These are phyloP conservation scores for Hymenoscyphus fructigenus DNA, from an alignment of 2,329 filamentous ascomycete species.

Conservation along the genomic window DNA sequence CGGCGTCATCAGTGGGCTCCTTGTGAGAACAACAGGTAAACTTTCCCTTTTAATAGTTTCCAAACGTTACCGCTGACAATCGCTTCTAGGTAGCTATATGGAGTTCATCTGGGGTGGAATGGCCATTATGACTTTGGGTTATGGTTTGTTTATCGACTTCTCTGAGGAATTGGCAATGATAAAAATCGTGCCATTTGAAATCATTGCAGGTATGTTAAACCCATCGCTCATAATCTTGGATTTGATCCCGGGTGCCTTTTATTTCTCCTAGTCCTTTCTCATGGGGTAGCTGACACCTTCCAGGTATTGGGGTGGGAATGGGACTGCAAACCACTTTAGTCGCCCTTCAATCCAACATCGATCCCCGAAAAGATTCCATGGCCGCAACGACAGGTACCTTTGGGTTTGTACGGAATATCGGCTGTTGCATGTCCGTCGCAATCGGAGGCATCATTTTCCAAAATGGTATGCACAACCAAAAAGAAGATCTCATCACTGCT, in stretches of 20 bases:
- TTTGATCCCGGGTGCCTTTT: not conserved
- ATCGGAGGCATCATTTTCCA: slow-evolving; percentile 49
- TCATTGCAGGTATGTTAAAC: slow-evolving; percentile 45
- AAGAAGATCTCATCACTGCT: slow-evolving; percentile 7
- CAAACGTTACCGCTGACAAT: slow-evolving; percentile 37
- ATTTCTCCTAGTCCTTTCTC: no score
- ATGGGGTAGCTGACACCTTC: not conserved
- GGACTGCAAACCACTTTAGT: slow-evolving; percentile 56
- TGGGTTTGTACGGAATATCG: slow-evolving; percentile 46
- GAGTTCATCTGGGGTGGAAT: slow-evolving; percentile 47
- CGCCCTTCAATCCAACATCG: slow-evolving; percentile 51
- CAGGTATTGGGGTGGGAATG: slow-evolving; percentile 45
- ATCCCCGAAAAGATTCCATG: slow-evolving; percentile 37
- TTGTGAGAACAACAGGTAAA: slow-evolving; percentile 26
- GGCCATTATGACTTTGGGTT: slow-evolving; percentile 44
- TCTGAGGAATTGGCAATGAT: slow-evolving; percentile 38
- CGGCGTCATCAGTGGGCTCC: slow-evolving; percentile 50
- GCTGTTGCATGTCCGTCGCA: slow-evolving; percentile 45
- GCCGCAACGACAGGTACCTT: slow-evolving; percentile 53
- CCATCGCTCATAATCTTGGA: not conserved
- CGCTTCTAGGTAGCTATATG: slow-evolving; percentile 49
- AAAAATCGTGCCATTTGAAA: slow-evolving; percentile 48
- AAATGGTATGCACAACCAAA: slow-evolving; percentile 38
- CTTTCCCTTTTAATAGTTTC: not conserved
- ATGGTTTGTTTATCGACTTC: slow-evolving; percentile 48